A percentile compares a stretch with the other conserved stretches of the same genome.
Evolutionary conservation across 2,329 filamentous ascomycete species (phyloP).

Genomic region (Claviceps capensis): DNA sequence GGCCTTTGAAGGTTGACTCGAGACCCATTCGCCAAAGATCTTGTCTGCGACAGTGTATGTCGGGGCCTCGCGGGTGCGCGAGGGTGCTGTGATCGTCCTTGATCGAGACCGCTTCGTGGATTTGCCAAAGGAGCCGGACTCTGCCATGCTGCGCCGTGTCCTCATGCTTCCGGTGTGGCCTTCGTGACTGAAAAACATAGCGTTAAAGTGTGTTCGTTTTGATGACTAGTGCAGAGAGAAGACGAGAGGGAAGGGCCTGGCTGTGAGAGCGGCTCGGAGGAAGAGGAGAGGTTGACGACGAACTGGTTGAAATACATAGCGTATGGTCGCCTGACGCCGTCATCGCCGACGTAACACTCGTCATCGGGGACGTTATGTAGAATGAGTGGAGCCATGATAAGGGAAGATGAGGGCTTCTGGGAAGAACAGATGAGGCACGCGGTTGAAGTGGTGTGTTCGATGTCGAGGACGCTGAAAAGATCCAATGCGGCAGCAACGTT

Average conservation of each 20-base stretch:
- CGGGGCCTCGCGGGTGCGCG: constrained; percentile 42
- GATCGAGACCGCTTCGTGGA: constrained; percentile 51
- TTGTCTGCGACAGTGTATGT: constrained; percentile 48
- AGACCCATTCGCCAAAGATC: constrained; percentile 46
- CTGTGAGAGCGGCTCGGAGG: not conserved
- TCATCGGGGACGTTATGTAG: constrained; percentile 57
- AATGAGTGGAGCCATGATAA: constrained; percentile 47
- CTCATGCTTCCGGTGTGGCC: constrained; percentile 33
- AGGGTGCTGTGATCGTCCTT: constrained; percentile 47
- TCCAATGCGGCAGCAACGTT: not conserved
- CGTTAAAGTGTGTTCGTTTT: no score
- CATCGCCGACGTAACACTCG: constrained; percentile 51
- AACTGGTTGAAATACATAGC: constrained; percentile 54
- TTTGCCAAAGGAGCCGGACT: constrained; percentile 53
- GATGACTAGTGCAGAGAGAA: not conserved
- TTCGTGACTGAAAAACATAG: constrained; percentile 30
- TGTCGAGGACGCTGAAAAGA: not conserved
- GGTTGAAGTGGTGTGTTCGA: not conserved
- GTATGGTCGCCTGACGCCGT: constrained; percentile 51
- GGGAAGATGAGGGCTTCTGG: not conserved
- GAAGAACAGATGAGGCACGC: not conserved
- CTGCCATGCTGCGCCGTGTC: constrained; percentile 39
- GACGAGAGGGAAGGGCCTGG: not conserved
- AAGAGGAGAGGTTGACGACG: constrained; percentile 9
- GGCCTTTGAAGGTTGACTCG: constrained; percentile 29